A percentile compares a stretch with the other conserved stretches of the same genome.
phyloP scores from a whole-genome alignment of 257 asterid genomes.

The Solanum corneliomulleri region DNA sequence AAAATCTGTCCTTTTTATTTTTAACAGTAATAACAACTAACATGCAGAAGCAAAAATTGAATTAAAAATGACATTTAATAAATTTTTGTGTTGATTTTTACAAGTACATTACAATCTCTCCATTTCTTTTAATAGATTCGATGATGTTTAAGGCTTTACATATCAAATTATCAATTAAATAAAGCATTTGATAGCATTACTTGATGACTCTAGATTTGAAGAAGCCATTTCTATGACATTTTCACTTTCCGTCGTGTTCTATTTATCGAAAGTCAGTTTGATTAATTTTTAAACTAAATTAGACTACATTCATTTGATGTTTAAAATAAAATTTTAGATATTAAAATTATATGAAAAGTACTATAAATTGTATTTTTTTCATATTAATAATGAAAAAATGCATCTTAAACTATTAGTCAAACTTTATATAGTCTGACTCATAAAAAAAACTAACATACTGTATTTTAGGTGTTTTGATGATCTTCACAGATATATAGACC shows the following conservation, averaged over 20 bases:
- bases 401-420: too few species aligned
- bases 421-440: too few species aligned
- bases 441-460: too few species aligned
- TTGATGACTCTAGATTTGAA: too few species aligned
- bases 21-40: not conserved
- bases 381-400: too few species aligned
- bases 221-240: too few species aligned
- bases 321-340: too few species aligned
- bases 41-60: not conserved
- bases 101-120: not conserved
- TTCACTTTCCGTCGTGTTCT: rapidly evolving
- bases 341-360: rapidly evolving
- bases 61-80: not conserved
- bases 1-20: not conserved
- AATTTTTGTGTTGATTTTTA: not conserved
- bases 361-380: too few species aligned
- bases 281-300: too few species aligned
- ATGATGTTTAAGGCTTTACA: not conserved
- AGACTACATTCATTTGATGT: too few species aligned
- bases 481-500: too few species aligned
- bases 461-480: too few species aligned
- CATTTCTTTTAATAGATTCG: not conserved
- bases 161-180: not conserved
- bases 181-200: not conserved
- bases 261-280: rapidly evolving